Evolutionary conservation across 2,329 filamentous ascomycete species (phyloP), one percentile per base, ranked within the genome.

Genomic region (Albophoma yamanashiensis): DNA sequence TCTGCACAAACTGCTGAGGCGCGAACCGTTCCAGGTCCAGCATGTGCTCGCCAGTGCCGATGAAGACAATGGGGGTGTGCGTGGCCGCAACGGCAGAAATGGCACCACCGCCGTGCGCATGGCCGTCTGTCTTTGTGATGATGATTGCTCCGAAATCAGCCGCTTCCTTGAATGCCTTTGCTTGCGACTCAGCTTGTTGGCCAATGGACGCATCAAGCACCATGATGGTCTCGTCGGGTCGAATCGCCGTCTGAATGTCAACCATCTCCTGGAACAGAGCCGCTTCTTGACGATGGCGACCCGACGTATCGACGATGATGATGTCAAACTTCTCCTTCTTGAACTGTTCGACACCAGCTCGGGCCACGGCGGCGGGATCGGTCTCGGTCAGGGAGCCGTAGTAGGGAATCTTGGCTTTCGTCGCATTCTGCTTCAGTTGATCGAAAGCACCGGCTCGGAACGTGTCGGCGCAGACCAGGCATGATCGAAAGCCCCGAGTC

Each of bases 401-500:
- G 82, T 99, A 99, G 12, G 94, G 94, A 58, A 99, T 97, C 79
- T 97, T 97, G 57, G 94, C 94, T 75, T 97, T 99, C 40, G 92
- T 97, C 1, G 94, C 94, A 73, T 99, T 99, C 77, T 99, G 94
- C 78, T 97, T 97, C 73, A 99, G 76, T 78, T 99, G 94, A 72
- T 99, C 94, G 67, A 99, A 99, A 50, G 94, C 94, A 80, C 94
- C 94, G 40, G 94, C 94, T 78, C 94, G 90, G 81, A 99, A 99
- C 34, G 94, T 99, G 76, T 99, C 94, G 57, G 94, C 94, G 77
- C 94, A 99, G 40, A 99, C 94, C 60, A 99, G 79, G 66, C 93
- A 96, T 9, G 92, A 85, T 74, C 91, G 91, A 82, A 97, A 96
- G 0, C 94, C 94, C 63, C 94, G 82, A 12, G 90, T 91, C 74